Base-by-base conservation (phyloP, 768 basidiomycete genomes). In the Macrocybe gigantea region DNA sequence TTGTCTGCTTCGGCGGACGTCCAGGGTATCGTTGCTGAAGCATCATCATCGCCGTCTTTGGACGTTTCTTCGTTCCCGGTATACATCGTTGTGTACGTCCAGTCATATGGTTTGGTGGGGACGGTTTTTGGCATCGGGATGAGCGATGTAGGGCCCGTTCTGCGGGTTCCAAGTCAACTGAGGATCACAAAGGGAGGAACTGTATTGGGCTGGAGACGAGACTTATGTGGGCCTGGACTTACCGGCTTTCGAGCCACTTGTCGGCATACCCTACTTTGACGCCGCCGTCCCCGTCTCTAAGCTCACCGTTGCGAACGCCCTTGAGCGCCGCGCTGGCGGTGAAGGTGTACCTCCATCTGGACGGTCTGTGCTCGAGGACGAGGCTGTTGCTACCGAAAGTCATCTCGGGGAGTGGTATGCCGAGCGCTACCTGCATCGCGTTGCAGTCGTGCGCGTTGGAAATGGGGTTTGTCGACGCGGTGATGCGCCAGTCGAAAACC, bases 251-350 rank as follows among this genome's bases (percentile, higher is more conserved):
- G 54, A 93, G 67, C 96, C 95, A 99, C 44, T 86, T 85, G 47
- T 96, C 93, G 1, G 96, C 93, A 67, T 98, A 89, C 15, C 85
- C 87, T 12, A 99, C 96, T 56, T 90, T 90, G 53, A 98, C 93
- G 0, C 87, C 92, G 1, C 94, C 93, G 50, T 95, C 93, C 2
- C 91, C 92, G 0, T 76, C 78, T 13, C 65, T 80, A 34, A 88
- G 78, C 60, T 86, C 81, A 12, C 82, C 93, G 51, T 77, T 83
- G 63, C 79, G 88, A 6, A 98, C 95, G 1, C 59, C 70, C 38
- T 67, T 67, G 40, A 99, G 67, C 1, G 93, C 91, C 8, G 78
- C 74, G 35, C 77, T 67, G 0, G 88, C 74, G 14, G 78, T 74
- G 62, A 96, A 93, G 0, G 68, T 58, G 48, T 87, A 80, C 44